phyloP scores from a whole-genome alignment of 352 stramenopile species.

The Globisporangium polare region DNA sequence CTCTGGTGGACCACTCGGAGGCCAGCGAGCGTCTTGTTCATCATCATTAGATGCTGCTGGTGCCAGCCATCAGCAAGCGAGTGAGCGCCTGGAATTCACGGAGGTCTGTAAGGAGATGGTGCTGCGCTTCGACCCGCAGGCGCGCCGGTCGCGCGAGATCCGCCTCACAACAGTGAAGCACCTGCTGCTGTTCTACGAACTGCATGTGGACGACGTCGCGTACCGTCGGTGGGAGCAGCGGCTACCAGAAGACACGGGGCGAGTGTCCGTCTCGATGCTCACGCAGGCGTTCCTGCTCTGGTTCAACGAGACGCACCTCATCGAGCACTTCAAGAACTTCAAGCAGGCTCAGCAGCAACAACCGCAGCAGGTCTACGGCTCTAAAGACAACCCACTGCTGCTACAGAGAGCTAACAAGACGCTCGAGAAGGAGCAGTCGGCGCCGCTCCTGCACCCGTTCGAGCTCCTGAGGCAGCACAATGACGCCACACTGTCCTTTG shows the following conservation, averaged over 20 bases:
- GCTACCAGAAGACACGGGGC: constrained; percentile 22
- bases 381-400: background rate
- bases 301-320: constrained; percentile 45
- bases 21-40: background rate
- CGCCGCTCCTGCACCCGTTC: constrained; percentile 41
- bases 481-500: constrained; percentile 37
- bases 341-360: constrained; percentile 2
- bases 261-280: constrained; percentile 34
- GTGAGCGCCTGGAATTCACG: constrained; percentile 34
- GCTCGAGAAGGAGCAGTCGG: constrained; percentile 25
- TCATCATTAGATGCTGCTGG: background rate
- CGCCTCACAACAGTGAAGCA: constrained; percentile 31
- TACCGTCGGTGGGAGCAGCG: constrained; percentile 65
- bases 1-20: background rate
- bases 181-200: constrained; percentile 34
- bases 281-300: constrained; percentile 47
- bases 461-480: constrained; percentile 35
- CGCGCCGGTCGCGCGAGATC: constrained; percentile 26
- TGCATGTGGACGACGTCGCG: constrained; percentile 32
- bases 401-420: background rate
- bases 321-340: constrained; percentile 28
- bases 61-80: background rate
- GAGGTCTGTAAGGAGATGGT: constrained; percentile 47
- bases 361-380: background rate
- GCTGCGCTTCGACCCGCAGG: constrained; percentile 36